A percentile compares a stretch with the other conserved stretches of the same genome.
Evolutionary conservation across 139 green algal species (phyloP).

Genomic region (Diplosphaera chodatii): DNA sequence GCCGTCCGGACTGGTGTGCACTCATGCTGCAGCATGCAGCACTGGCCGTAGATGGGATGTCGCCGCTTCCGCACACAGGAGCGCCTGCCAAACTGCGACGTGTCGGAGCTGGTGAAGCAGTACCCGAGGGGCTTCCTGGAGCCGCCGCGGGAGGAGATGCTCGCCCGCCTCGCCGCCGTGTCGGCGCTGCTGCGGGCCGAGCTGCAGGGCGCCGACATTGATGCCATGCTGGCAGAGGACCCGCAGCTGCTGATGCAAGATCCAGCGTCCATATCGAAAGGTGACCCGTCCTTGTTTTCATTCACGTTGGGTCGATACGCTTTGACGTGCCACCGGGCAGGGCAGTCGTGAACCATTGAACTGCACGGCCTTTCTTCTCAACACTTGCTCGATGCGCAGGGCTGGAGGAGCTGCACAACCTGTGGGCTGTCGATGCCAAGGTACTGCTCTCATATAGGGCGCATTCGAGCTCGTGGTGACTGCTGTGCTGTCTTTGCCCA

Average conservation of each 20-base stretch:
- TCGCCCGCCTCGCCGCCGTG: neutral
- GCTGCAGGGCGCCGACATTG: neutral
- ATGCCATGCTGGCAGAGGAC: neutral
- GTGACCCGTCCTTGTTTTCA: neutral
- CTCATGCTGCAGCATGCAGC: too few species aligned
- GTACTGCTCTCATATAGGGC: too few species aligned
- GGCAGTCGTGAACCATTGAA: too few species aligned
- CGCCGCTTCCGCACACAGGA: too few species aligned
- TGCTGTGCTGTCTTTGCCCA: too few species aligned
- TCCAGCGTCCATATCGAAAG: neutral
- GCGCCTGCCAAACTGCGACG: neutral
- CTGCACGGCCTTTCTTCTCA: too few species aligned
- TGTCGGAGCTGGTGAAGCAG: neutral
- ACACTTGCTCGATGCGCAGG: neutral
- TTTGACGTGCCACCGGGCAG: too few species aligned
- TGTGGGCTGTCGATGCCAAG: slow-evolving; percentile 9
- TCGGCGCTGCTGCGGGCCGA: neutral
- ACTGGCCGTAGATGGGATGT: too few species aligned
- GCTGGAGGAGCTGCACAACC: neutral
- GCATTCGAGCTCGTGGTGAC: too few species aligned
- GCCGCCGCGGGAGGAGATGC: neutral
- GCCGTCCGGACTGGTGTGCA: too few species aligned
- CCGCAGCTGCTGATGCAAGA: neutral
- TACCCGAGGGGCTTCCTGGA: neutral
- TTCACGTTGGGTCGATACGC: too few species aligned